A percentile compares a stretch with the other conserved stretches of the same genome.
Evolutionary conservation across 2,329 filamentous ascomycete genomes (phyloP).

Genomic region (Pyrenophora tritici-repentis): DNA sequence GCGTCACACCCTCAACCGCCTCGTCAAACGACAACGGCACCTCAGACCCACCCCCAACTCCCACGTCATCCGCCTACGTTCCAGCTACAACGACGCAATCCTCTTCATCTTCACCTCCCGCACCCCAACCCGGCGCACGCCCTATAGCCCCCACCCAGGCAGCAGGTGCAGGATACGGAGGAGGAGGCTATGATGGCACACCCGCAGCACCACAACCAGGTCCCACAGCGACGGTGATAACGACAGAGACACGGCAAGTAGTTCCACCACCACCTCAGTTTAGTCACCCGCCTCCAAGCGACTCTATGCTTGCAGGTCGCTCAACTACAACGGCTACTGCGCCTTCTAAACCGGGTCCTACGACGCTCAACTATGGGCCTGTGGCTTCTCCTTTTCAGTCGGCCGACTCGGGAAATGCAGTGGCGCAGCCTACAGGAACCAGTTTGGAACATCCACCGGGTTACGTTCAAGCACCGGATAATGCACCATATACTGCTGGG

Average conservation of each 20-base stretch:
- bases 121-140: constrained; percentile 50
- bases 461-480: constrained; percentile 54
- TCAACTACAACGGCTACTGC: constrained; percentile 41
- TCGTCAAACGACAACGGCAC: constrained; percentile 25
- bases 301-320: constrained; percentile 47
- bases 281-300: constrained; percentile 45
- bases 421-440: constrained; percentile 13
- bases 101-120: constrained; percentile 30
- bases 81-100: constrained; percentile 41
- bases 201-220: constrained; percentile 47
- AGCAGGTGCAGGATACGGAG: neutral
- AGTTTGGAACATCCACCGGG: constrained; percentile 53
- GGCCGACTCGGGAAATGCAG: constrained; percentile 26
- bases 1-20: constrained; percentile 46
- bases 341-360: constrained; percentile 39
- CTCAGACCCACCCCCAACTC: constrained; percentile 42
- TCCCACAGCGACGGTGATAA: constrained; percentile 37
- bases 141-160: constrained; percentile 29
- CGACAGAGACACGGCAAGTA: constrained; percentile 36
- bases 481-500: constrained; percentile 47
- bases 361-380: constrained; percentile 47
- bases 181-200: constrained; percentile 13
- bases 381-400: constrained; percentile 35
- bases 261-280: constrained; percentile 47
- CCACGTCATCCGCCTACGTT: constrained; percentile 34